phyloP scores from a whole-genome alignment of 805 yeast genomes.

The Sugiyamaella smithiae region DNA sequence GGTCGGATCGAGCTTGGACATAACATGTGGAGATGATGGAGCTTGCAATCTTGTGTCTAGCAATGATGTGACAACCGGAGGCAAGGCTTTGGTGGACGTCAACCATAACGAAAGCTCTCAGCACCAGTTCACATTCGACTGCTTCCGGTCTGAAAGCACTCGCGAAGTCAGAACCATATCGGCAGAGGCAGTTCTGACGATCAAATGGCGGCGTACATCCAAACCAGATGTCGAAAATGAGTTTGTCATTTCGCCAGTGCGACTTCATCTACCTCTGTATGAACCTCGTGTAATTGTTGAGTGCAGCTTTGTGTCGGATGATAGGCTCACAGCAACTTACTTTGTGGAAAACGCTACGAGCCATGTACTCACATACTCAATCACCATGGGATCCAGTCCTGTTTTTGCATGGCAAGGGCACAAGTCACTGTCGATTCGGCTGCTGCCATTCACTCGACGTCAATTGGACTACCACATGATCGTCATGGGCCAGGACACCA shows the following conservation, averaged over 20 bases:
- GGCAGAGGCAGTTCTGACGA: constrained; percentile 29
- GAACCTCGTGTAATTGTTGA: constrained; percentile 61
- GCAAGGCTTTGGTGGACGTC: not conserved
- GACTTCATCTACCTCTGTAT: constrained; percentile 55
- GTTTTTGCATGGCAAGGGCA: constrained; percentile 40
- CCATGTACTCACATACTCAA: constrained; percentile 60
- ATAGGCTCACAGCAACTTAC: constrained; percentile 32
- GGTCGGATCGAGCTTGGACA: constrained; percentile 22
- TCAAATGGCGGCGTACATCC: constrained; percentile 33
- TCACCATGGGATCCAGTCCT: constrained; percentile 42
- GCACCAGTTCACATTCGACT: constrained; percentile 19
- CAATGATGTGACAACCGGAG: constrained; percentile 6
- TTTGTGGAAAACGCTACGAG: constrained; percentile 74
- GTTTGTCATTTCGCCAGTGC: constrained; percentile 41
- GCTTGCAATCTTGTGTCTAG: constrained; percentile 8
- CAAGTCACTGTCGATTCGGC: constrained; percentile 39
- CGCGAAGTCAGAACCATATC: constrained; percentile 24
- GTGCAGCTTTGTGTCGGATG: not conserved
- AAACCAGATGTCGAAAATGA: constrained; percentile 12
- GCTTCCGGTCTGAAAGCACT: constrained; percentile 13
- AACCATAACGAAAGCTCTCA: constrained; percentile 23
- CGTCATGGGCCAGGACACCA: not conserved
- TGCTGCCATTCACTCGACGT: constrained; percentile 60
- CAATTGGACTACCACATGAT: constrained; percentile 25
- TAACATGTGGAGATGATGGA: constrained; percentile 23